These are phyloP conservation scores for Hortiboletus flavorubellus DNA, from an alignment of 768 basidiomycete species.

Conservation along the genomic window DNA sequence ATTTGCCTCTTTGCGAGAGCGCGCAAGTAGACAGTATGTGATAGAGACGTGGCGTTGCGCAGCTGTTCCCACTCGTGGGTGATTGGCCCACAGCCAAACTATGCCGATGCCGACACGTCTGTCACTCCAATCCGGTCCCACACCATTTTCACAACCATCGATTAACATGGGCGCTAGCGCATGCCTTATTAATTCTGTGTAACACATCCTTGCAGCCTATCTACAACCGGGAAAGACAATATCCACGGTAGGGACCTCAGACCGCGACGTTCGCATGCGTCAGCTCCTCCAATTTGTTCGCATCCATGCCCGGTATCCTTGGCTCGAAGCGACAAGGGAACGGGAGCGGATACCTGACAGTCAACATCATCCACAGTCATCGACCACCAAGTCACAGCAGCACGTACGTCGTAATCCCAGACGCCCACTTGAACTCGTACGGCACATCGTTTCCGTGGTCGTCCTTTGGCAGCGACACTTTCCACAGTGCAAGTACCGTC, in stretches of 20 bases:
- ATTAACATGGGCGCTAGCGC: conserved; percentile 4
- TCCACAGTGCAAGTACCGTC: conserved; percentile 18
- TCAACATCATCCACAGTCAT: background rate
- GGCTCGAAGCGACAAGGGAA: conserved; percentile 16
- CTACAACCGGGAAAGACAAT: background rate
- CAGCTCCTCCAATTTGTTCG: conserved; percentile 9
- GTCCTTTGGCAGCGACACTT: conserved; percentile 9
- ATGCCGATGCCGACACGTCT: conserved; percentile 8
- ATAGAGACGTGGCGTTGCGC: conserved; percentile 3
- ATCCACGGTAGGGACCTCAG: background rate
- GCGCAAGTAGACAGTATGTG: conserved; percentile 13
- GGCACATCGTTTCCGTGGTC: conserved; percentile 8
- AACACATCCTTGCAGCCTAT: background rate
- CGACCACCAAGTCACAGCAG: background rate
- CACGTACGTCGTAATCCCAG: conserved; percentile 15
- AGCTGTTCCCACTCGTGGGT: conserved; percentile 22
- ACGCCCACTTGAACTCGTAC: conserved; percentile 10
- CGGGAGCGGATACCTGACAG: conserved; percentile 10
- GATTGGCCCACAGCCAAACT: conserved; percentile 15
- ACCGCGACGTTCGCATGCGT: background rate
- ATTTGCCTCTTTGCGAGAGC: background rate
- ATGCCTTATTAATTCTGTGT: too few relatives aligned
- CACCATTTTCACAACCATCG: conserved; percentile 19
- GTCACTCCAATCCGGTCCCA: conserved; percentile 7
- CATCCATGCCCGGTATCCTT: conserved; percentile 9